A percentile compares a stretch with the other conserved stretches of the same genome.
These are phyloP conservation scores for Yamadazyma atmosphaerica DNA, from an alignment of 1,139 yeast genomes.

Conservation along the genomic window DNA sequence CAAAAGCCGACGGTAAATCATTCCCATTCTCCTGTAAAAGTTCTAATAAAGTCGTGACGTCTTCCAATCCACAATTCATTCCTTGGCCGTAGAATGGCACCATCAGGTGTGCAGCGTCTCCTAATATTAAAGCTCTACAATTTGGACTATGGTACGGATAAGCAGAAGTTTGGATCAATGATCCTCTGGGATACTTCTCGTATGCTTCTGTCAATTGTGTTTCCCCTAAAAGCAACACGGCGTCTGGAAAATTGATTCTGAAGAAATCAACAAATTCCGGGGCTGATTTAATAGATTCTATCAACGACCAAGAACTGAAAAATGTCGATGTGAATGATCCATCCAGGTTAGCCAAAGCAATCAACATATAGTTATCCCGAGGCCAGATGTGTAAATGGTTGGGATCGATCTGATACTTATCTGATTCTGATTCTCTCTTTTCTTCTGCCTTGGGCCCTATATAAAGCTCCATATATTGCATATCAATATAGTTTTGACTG, in stretches of 20 bases:
- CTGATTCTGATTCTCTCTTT: neutral
- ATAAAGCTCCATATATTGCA: conserved; percentile 77
- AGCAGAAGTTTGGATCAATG: conserved; percentile 68
- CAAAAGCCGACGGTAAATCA: conserved; percentile 54
- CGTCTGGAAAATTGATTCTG: conserved; percentile 68
- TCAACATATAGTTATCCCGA: conserved; percentile 79
- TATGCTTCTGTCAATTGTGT: conserved; percentile 53
- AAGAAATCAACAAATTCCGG: conserved; percentile 57
- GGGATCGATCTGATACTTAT: conserved; percentile 56
- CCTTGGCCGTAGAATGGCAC: conserved; percentile 98
- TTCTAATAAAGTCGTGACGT: conserved; percentile 66
- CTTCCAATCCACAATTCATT: conserved; percentile 95
- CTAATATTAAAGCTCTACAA: conserved; percentile 69
- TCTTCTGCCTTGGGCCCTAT: conserved; percentile 54
- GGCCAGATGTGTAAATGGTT: conserved; percentile 96
- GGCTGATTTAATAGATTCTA: conserved; percentile 50
- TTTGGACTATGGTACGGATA: conserved; percentile 65
- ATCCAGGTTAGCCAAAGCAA: conserved; percentile 82
- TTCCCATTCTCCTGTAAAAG: conserved; percentile 46
- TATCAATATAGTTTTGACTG: conserved; percentile 77
- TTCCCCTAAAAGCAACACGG: conserved; percentile 64
- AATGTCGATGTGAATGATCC: conserved; percentile 90
- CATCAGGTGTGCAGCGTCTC: conserved; percentile 97
- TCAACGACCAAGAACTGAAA: conserved; percentile 75
- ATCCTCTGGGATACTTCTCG: conserved; percentile 67